Conservation (phyloP, 1,139 yeast genomes). For the Suhomyces maxii region DNA sequence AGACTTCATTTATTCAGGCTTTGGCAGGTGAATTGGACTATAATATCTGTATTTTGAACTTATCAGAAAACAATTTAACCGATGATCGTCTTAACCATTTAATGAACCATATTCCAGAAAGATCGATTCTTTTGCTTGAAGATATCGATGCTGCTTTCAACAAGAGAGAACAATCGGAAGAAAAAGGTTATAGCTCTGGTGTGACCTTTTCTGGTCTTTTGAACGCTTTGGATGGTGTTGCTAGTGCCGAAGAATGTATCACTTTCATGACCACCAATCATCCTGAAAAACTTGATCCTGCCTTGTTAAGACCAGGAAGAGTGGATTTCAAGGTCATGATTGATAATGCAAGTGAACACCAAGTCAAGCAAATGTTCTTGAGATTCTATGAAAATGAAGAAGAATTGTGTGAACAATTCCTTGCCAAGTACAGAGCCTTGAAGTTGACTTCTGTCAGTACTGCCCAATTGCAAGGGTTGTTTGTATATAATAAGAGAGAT, state of each 20-base stretch:
- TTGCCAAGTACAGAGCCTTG: constrained; percentile 50
- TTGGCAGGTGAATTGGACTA: constrained; percentile 95
- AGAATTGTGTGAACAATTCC: constrained; percentile 62
- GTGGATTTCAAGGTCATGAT: constrained; percentile 81
- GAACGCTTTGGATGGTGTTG: constrained; percentile 97
- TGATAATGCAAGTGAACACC: constrained; percentile 82
- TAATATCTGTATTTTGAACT: constrained; percentile 87
- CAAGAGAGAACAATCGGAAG: constrained; percentile 72
- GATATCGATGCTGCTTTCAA: constrained; percentile 97
- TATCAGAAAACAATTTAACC: constrained; percentile 87
- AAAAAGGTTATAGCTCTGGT: constrained; percentile 75
- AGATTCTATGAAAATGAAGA: constrained; percentile 76
- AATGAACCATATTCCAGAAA: constrained; percentile 93
- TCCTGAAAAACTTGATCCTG: constrained; percentile 88
- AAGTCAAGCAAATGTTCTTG: constrained; percentile 79
- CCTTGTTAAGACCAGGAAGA: constrained; percentile 88
- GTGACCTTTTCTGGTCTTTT: constrained; percentile 93
- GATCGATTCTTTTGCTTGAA: constrained; percentile 81
- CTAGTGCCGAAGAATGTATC: constrained; percentile 93
- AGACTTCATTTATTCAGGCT: constrained; percentile 93
- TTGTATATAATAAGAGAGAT: constrained; percentile 86
- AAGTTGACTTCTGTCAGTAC: constrained; percentile 69
- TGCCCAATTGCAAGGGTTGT: constrained; percentile 93
- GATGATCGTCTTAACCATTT: constrained; percentile 92
- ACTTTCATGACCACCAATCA: constrained; percentile 99